Conservation (phyloP, 768 basidiomycete species). For the Suillus clintonianus region DNA sequence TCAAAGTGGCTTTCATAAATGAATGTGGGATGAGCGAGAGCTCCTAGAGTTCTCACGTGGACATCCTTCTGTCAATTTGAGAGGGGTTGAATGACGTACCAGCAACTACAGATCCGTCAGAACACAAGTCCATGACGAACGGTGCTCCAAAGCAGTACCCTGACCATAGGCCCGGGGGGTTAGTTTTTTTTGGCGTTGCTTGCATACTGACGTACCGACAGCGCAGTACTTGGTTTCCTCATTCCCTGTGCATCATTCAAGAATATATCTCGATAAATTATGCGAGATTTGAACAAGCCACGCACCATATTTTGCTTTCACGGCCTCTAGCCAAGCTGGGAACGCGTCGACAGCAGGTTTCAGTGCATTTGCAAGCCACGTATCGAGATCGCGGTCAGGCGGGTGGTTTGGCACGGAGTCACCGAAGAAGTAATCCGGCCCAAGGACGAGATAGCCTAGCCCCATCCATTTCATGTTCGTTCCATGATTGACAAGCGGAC, state of each 20-base stretch:
- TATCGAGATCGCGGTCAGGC: slow-evolving; percentile 27
- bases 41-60: slow-evolving; percentile 26
- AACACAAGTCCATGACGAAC: slow-evolving; percentile 46
- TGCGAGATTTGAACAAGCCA: not conserved
- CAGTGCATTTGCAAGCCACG: slow-evolving; percentile 39
- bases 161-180: slow-evolving; percentile 14
- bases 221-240: slow-evolving; percentile 39
- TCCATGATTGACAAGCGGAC: not conserved
- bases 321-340: slow-evolving; percentile 52
- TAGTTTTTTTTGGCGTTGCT: not conserved
- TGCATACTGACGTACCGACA: slow-evolving; percentile 36
- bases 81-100: slow-evolving; percentile 30
- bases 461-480: not conserved
- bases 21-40: slow-evolving; percentile 53
- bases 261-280: slow-evolving; percentile 14
- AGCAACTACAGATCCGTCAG: slow-evolving; percentile 44
- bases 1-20: slow-evolving; percentile 55
- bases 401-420: slow-evolving; percentile 41
- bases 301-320: slow-evolving; percentile 49
- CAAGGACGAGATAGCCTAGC: slow-evolving; percentile 57
- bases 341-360: slow-evolving; percentile 37
- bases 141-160: slow-evolving; percentile 62
- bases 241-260: slow-evolving; percentile 15
- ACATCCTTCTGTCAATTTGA: not conserved
- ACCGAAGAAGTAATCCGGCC: slow-evolving; percentile 63